These are phyloP conservation scores for Colletotrichum sp. DNA, from an alignment of 2,329 filamentous ascomycete genomes.

Conservation along the genomic window DNA sequence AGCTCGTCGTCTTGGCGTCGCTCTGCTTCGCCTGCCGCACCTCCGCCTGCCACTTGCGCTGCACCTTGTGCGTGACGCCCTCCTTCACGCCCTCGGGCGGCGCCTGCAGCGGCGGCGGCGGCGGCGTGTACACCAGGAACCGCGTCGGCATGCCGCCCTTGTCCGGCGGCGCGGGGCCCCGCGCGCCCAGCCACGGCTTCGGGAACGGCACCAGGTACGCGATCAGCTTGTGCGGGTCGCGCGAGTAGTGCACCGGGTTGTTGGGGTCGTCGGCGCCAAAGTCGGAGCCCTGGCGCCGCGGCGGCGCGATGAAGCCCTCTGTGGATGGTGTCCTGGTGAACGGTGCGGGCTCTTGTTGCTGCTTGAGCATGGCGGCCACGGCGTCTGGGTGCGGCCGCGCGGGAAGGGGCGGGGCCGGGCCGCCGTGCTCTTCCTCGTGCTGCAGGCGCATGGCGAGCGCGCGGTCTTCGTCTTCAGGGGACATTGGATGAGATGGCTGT, in stretches of 20 bases:
- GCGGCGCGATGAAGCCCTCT: slow-evolving; percentile 10
- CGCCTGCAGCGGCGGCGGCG: slow-evolving; percentile 13
- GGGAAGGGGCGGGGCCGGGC: slow-evolving; percentile 4
- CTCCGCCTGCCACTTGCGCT: slow-evolving; percentile 17
- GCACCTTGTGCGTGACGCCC: slow-evolving; percentile 14
- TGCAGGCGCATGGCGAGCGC: slow-evolving; percentile 7
- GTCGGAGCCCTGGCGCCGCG: slow-evolving; percentile 1
- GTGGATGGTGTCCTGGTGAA: slow-evolving; percentile 12
- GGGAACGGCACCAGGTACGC: slow-evolving; percentile 17
- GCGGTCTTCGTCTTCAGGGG: slow-evolving; percentile 5
- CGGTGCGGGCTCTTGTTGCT: not conserved
- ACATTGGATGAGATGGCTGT: not conserved
- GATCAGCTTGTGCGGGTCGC: slow-evolving; percentile 18
- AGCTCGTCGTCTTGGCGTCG: slow-evolving; percentile 15
- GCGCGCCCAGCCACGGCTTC: slow-evolving; percentile 10
- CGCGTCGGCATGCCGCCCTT: not conserved
- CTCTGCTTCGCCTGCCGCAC: slow-evolving; percentile 13
- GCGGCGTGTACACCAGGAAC: slow-evolving; percentile 13
- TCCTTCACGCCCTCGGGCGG: slow-evolving; percentile 17
- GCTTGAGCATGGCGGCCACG: slow-evolving; percentile 6
- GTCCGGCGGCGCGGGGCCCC: not conserved
- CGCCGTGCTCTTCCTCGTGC: not conserved
- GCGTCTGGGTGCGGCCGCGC: slow-evolving; percentile 4
- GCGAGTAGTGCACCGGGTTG: slow-evolving; percentile 11
- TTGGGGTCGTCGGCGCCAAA: slow-evolving; percentile 16